Conservation (phyloP, 2,329 filamentous ascomycete genomes). For the Capronia coronata region DNA sequence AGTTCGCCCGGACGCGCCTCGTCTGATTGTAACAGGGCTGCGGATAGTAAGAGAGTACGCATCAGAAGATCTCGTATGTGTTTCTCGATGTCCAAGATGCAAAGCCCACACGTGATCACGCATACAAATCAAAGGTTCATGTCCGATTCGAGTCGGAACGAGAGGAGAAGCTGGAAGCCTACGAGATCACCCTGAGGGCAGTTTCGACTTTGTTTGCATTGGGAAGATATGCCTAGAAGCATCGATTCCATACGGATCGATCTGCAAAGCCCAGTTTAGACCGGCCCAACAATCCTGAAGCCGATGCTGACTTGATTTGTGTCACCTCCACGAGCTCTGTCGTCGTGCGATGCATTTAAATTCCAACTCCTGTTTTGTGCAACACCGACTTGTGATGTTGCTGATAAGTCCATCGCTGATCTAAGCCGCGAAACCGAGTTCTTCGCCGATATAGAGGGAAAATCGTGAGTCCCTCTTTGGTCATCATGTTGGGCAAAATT, state of each 20-base stretch:
- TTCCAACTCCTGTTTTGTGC: background rate
- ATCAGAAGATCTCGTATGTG: too few relatives aligned
- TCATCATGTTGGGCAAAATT: constrained; percentile 23
- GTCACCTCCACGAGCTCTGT: background rate
- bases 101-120: too few relatives aligned
- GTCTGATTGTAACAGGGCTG: too few relatives aligned
- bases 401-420: constrained; percentile 4
- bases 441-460: constrained; percentile 15
- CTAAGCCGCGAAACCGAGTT: constrained; percentile 16
- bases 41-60: too few relatives aligned
- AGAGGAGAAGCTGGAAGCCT: background rate
- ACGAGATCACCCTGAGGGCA: background rate
- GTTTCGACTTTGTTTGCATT: constrained; percentile 2
- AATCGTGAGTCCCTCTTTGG: constrained; percentile 22
- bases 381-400: background rate
- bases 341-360: constrained; percentile 1
- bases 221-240: background rate
- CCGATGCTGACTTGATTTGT: background rate
- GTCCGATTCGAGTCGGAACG: too few relatives aligned
- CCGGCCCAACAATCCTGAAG: background rate
- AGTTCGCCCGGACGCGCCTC: too few relatives aligned
- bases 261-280: background rate
- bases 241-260: background rate
- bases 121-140: too few relatives aligned
- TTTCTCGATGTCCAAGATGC: too few relatives aligned